A percentile compares a stretch with the other conserved stretches of the same genome.
These are phyloP conservation scores for Penicillium sp. DNA, from an alignment of 2,329 filamentous ascomycete genomes.

Conservation along the genomic window DNA sequence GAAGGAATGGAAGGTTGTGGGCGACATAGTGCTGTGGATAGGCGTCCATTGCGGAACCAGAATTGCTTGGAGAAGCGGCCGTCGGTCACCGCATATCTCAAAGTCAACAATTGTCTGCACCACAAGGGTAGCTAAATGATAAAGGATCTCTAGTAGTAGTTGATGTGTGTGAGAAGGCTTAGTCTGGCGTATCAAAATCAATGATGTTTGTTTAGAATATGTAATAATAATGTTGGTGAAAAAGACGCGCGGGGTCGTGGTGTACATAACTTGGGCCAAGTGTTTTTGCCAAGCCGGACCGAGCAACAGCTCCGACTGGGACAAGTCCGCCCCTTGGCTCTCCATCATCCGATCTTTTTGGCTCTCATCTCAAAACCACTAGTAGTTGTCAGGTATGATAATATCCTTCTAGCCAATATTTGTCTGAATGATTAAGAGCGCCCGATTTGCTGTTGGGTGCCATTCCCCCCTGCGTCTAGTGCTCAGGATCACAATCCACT, in stretches of 20 bases:
- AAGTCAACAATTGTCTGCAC: constrained; percentile 5
- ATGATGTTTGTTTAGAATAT: neutral
- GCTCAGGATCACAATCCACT: neutral
- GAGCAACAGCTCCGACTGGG: neutral
- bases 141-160: neutral
- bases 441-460: no score
- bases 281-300: constrained; percentile 20
- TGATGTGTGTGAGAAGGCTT: neutral
- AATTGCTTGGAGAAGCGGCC: constrained; percentile 21
- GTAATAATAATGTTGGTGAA: neutral
- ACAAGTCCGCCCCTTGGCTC: neutral
- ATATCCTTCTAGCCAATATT: no score
- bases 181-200: neutral
- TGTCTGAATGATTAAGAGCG: no score
- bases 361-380: neutral
- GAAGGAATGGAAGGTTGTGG: constrained; percentile 83
- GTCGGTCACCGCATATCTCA: constrained; percentile 42
- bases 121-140: neutral
- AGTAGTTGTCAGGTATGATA: neutral
- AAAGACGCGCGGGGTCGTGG: constrained; percentile 12
- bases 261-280: neutral
- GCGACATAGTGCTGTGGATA: constrained; percentile 71
- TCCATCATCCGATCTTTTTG: neutral
- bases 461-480: neutral
- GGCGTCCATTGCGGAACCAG: constrained; percentile 51